These are phyloP conservation scores for Cladosporium sp. DNA, from an alignment of 2,329 filamentous ascomycete species.

Conservation along the genomic window DNA sequence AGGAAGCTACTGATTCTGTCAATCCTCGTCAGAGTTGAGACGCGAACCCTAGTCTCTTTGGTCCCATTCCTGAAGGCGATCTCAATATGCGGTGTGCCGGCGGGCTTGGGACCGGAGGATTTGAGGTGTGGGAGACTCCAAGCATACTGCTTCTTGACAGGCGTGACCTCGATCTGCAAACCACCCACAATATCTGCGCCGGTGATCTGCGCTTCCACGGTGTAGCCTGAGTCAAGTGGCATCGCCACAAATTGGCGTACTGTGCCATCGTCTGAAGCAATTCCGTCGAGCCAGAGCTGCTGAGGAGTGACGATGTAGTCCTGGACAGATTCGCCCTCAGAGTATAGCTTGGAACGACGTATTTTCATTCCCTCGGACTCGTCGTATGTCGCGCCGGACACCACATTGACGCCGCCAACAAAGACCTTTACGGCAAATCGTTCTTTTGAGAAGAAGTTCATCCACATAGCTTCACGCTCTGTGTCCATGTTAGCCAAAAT, in stretches of 20 bases:
- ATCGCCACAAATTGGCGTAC: slow-evolving; percentile 50
- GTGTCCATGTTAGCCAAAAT: neutral
- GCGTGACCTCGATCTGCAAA: slow-evolving; percentile 45
- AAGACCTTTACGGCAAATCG: slow-evolving; percentile 40
- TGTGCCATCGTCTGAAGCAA: slow-evolving; percentile 31
- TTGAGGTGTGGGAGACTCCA: slow-evolving; percentile 16
- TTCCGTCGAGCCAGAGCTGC: slow-evolving; percentile 43
- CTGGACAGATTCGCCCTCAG: slow-evolving; percentile 29
- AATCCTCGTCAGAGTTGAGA: too few species aligned
- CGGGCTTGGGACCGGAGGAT: too few species aligned
- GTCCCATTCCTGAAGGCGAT: too few species aligned
- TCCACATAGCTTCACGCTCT: slow-evolving; percentile 43
- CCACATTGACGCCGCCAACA: slow-evolving; percentile 39
- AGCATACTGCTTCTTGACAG: too few species aligned
- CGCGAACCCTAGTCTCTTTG: too few species aligned
- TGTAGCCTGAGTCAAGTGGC: slow-evolving; percentile 40
- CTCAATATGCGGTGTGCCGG: too few species aligned
- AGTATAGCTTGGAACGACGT: slow-evolving; percentile 24
- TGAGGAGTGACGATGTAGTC: slow-evolving; percentile 42
- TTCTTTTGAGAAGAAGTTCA: slow-evolving; percentile 28
- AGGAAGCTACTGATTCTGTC: too few species aligned
- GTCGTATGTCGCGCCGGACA: slow-evolving; percentile 35
- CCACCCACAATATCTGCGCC: slow-evolving; percentile 39
- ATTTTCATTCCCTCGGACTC: slow-evolving; percentile 22
- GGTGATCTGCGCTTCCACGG: slow-evolving; percentile 45